Evolutionary conservation across 2,329 filamentous ascomycete genomes (phyloP), one percentile per base, ranked within the genome.

Genomic region (Phymatotrichopsis omnivora): DNA sequence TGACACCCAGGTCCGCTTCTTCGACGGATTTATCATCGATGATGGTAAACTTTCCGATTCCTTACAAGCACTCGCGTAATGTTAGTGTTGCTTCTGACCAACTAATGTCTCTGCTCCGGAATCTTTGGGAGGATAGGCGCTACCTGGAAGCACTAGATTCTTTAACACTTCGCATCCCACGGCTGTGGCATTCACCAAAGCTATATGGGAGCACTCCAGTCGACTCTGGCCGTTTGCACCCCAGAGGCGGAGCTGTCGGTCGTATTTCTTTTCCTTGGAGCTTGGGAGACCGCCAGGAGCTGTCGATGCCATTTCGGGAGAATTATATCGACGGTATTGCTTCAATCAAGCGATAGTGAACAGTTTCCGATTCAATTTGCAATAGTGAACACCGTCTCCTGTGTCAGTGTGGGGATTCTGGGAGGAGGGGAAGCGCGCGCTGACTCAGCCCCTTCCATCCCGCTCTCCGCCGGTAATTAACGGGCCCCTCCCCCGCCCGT

Each of bases 181-280:
- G 2, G 86, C 83, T 7, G 89, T 89, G 1, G 82, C 84, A 64
- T 94, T 95, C 50, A 98, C 69, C 4, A 98, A 73, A 10, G 96
- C 74, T n/a, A 98, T 80, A 56, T 93, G 83, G 17, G 91, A 84
- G 45, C 85, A 78, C 64, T 98, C 93, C 2, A 98, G 72, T 12
- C 87, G 89, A 56, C 81, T 74, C 63, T 98, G 91, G 14, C 91
- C 91, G 39, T 77, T 85, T 31, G 89, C 86, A 51, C 87, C 93
- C 91, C 91, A 98, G 11, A 98, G 70, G 42, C 93, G 81, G 30
- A 98, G 77, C 65, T 98, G 91, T 42, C 91, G 79, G 64, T 98
- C 91, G 67, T 98, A 98, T 61, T 85, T 93, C 64, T 75, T 68
- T 60, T 59, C 56, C 27, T 58, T 59, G 3, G 57, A 56, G 17